Evolutionary conservation across 2,329 filamentous ascomycete genomes (phyloP).

Genomic region (Anthostomella pinea): DNA sequence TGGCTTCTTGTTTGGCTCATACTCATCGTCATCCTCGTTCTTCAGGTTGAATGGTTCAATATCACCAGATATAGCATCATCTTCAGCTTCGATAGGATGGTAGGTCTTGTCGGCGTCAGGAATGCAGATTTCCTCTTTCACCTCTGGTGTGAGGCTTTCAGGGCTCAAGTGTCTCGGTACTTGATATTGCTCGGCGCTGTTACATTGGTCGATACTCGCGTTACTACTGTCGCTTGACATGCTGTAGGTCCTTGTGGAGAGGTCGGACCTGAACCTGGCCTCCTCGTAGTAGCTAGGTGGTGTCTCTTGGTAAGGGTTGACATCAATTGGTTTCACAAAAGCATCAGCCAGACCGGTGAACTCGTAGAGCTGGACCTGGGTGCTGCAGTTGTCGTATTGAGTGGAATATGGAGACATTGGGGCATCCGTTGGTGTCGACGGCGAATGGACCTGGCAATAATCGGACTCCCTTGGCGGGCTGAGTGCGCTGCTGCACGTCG

Average conservation of each 20-base stretch:
- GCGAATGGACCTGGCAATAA: slow-evolving; percentile 33
- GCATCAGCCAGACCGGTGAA: slow-evolving; percentile 29
- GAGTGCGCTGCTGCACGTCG: slow-evolving; percentile 35
- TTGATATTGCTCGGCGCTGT: slow-evolving; percentile 15
- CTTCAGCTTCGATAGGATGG: slow-evolving; percentile 17
- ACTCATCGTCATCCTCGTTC: slow-evolving; percentile 21
- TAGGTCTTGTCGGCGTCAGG: slow-evolving; percentile 12
- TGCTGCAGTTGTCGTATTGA: slow-evolving; percentile 25
- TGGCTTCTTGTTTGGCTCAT: slow-evolving; percentile 19
- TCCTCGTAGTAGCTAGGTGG: slow-evolving; percentile 30
- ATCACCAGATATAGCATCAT: slow-evolving; percentile 18
- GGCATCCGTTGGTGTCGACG: slow-evolving; percentile 38
- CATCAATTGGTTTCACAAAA: slow-evolving; percentile 35
- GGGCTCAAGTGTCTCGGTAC: slow-evolving; percentile 24
- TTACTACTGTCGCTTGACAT: slow-evolving; percentile 33
- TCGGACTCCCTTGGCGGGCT: slow-evolving; percentile 42
- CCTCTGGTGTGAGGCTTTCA: slow-evolving; percentile 18
- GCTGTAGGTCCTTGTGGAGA: slow-evolving; percentile 27
- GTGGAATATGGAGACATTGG: slow-evolving; percentile 29
- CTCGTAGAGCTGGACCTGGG: slow-evolving; percentile 26
- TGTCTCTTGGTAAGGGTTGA: slow-evolving; percentile 32
- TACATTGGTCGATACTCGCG: slow-evolving; percentile 18
- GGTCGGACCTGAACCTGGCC: slow-evolving; percentile 18
- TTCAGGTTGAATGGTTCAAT: slow-evolving; percentile 14
- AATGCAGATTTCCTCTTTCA: slow-evolving; percentile 28